A percentile compares a stretch with the other conserved stretches of the same genome.
phyloP scores from a whole-genome alignment of 306 rosid genomes.

The Pueraria montana region DNA sequence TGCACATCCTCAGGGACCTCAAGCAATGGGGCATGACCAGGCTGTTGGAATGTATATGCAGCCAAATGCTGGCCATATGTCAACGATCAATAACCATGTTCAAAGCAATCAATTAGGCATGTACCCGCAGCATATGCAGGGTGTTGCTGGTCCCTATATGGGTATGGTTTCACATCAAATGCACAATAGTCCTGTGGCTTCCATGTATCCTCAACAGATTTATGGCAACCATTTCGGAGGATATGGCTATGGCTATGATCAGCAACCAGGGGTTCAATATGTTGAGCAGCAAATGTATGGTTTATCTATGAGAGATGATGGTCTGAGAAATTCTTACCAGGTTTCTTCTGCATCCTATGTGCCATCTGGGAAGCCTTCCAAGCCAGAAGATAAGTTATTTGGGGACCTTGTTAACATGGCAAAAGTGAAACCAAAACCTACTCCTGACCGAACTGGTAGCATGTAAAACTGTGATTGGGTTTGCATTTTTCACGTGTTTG shows the following conservation, averaged over 20 bases:
- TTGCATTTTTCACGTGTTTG: slow-evolving; percentile 50
- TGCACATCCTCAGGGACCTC: slow-evolving; percentile 71
- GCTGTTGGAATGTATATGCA: slow-evolving; percentile 75
- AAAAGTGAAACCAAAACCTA: slow-evolving; percentile 83
- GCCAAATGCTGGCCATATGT: slow-evolving; percentile 68
- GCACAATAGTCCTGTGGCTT: slow-evolving; percentile 64
- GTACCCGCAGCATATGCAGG: slow-evolving; percentile 59
- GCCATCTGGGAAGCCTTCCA: slow-evolving; percentile 77
- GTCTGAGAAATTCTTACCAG: slow-evolving; percentile 67
- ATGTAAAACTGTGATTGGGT: slow-evolving; percentile 50
- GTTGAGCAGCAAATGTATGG: slow-evolving; percentile 91
- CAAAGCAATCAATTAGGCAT: slow-evolving; percentile 71
- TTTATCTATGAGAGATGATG: slow-evolving; percentile 71
- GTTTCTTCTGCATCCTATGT: slow-evolving; percentile 71
- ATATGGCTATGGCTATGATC: slow-evolving; percentile 85
- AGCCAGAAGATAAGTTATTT: slow-evolving; percentile 93
- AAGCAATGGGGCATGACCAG: slow-evolving; percentile 67
- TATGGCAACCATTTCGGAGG: slow-evolving; percentile 74
- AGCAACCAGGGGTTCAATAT: slow-evolving; percentile 71
- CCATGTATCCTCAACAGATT: slow-evolving; percentile 80
- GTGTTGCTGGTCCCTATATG: slow-evolving; percentile 61
- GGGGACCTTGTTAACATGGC: slow-evolving; percentile 97
- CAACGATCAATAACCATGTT: slow-evolving; percentile 67
- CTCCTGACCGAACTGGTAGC: slow-evolving; percentile 70
- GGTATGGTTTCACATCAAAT: slow-evolving; percentile 70